Base-by-base conservation (phyloP, 352 stramenopile species). In the Pythium plurisporium region DNA sequence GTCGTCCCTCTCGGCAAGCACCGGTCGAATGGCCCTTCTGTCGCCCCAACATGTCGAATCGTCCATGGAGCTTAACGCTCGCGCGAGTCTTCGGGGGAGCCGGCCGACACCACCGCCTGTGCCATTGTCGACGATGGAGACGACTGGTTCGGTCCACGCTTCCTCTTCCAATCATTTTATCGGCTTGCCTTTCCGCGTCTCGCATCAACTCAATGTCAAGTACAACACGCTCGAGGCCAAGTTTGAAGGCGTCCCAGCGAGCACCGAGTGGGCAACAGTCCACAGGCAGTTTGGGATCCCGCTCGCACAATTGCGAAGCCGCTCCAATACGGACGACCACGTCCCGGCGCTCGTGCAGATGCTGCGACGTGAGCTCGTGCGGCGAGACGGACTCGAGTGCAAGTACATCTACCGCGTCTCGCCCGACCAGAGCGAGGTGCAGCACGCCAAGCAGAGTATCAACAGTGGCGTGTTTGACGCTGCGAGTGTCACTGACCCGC, bases 331-430 rank as follows among this genome's bases (percentile, higher is more conserved):
- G 15, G 29, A 70, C 29, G 72, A 76, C 37, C 53, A 59, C 22
- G 79, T 87, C 1, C 79, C 76, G 2, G 65, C 67, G 2, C 57
- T 87, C 3, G 23, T 85, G 10, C 71, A 75, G 4, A 82, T 87
- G 66, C 42, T 86, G 20, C 74, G 73, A 11, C 74, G 75, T 5
- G 76, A 89, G 34, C 67, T 89, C 4, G 14, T 85, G 23, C 46
- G 63, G 22, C 62, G 75, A 14, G 72, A 70, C 36, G 76, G 76
- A 22, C 47, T 86, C 19, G 47, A 40, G 2, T 65, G 49, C 62
- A 78, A 82, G 49, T 83, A 79, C 64, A 74, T 87, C 12, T 89
- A 87, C 63, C 64, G 79, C 6, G 71, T 76, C 7, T 82, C 74
- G 0, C 72, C 76, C 0, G 63, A 85, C 33, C 64, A 81, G 23